A percentile compares a stretch with the other conserved stretches of the same genome.
These are phyloP conservation scores for Verbena officinalis DNA, from an alignment of 257 asterid species.

Conservation along the genomic window DNA sequence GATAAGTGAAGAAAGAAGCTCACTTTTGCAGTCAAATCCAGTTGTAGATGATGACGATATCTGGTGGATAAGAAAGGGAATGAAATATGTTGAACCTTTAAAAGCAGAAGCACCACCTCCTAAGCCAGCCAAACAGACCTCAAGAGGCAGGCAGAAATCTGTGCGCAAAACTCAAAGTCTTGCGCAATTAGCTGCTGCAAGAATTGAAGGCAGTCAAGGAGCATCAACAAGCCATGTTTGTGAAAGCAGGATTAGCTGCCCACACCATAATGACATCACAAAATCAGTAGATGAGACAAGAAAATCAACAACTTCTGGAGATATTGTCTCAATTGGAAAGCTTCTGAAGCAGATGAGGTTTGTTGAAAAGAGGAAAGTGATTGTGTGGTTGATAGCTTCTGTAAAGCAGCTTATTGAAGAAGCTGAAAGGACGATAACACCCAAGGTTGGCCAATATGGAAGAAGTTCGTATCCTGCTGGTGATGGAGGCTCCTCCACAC, in stretches of 20 bases:
- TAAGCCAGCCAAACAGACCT: conserved; percentile 78
- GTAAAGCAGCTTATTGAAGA: conserved; percentile 83
- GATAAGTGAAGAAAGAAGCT: conserved; percentile 68
- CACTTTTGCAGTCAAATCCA: conserved; percentile 48
- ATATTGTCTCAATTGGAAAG: conserved; percentile 69
- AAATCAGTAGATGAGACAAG: conserved; percentile 57
- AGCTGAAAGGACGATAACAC: conserved; percentile 62
- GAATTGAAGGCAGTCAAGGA: conserved; percentile 98
- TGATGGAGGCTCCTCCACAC: conserved; percentile 64
- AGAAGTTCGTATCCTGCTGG: conserved; percentile 50
- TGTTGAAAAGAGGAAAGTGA: conserved; percentile 67
- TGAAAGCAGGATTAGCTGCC: conserved; percentile 78
- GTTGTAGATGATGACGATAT: conserved; percentile 77
- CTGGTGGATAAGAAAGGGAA: conserved; percentile 93
- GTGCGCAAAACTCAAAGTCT: conserved; percentile 95
- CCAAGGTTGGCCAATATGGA: conserved; percentile 71
- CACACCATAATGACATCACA: conserved; percentile 72
- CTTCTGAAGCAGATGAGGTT: conserved; percentile 73
- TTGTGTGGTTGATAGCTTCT: conserved; percentile 71
- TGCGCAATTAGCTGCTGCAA: conserved; percentile 92
- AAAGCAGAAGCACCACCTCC: conserved; percentile 87
- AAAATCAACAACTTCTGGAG: conserved; percentile 48
- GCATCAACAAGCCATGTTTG: conserved; percentile 97
- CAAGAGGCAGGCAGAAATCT: conserved; percentile 88
- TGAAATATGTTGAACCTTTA: conserved; percentile 61